Evolutionary conservation across 176 grass and related monocot genomes (phyloP).

Genomic region (Bolboschoenus planiculmis): DNA sequence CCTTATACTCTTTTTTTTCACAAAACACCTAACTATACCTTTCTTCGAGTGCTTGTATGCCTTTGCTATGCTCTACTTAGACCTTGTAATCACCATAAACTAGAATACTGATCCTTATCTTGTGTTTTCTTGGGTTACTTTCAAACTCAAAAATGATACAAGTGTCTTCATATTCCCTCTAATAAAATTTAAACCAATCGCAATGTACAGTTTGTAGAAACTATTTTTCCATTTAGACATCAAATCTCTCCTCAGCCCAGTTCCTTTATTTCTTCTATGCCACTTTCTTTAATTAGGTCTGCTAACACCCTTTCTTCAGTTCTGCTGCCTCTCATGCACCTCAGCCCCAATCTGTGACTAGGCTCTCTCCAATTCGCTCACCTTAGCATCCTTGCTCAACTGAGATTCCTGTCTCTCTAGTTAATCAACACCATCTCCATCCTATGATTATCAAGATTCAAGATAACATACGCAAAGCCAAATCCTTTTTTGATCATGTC

Average conservation of each 20-base stretch:
- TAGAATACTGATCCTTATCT: neutral
- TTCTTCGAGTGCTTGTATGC: neutral
- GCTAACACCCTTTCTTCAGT: no score
- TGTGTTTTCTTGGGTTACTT: neutral
- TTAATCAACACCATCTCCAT: neutral
- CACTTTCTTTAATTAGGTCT: neutral
- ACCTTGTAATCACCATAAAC: neutral
- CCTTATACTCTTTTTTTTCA: neutral
- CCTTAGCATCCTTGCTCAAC: neutral
- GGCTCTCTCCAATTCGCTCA: neutral
- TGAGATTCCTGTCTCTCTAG: neutral
- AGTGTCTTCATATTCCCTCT: neutral
- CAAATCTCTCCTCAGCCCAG: no score
- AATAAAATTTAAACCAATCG: neutral
- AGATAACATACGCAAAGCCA: neutral
- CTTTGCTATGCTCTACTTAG: neutral
- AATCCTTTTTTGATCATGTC: neutral
- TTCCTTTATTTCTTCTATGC: accelerated
- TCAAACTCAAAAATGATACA: neutral
- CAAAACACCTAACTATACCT: neutral
- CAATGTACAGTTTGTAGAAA: neutral
- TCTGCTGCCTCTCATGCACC: no score
- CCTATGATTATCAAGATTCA: neutral
- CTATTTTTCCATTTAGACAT: neutral
- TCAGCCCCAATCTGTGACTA: no score